These are phyloP conservation scores for Pyracantha coccinea DNA, from an alignment of 331 rosid genomes.

Conservation along the genomic window DNA sequence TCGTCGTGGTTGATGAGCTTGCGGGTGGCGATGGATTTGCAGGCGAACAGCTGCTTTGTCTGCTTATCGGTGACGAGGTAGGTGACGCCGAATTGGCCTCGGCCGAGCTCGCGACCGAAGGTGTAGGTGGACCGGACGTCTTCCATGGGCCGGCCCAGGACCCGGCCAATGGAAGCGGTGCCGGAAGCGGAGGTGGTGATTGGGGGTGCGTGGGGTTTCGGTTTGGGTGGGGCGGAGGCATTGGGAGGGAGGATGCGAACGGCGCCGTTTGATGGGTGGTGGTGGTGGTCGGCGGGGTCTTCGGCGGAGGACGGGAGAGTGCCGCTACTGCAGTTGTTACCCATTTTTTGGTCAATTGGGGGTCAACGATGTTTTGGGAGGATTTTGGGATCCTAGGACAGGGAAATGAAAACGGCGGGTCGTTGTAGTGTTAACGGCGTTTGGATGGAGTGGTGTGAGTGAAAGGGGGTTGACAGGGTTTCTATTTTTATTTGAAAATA, in stretches of 20 bases:
- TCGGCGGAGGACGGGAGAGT: conserved; percentile 5
- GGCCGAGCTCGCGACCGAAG: conserved; percentile 91
- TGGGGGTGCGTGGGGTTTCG: background rate
- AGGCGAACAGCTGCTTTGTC: conserved; percentile 71
- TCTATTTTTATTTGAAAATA: too few species aligned
- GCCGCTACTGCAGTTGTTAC: conserved; percentile 37
- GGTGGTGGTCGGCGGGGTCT: conserved; percentile 1
- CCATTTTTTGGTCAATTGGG: conserved; percentile 32
- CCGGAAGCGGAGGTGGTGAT: background rate
- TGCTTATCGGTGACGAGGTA: conserved; percentile 63
- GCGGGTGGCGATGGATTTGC: conserved; percentile 83
- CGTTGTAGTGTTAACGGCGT: background rate
- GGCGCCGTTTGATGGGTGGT: conserved; percentile 23
- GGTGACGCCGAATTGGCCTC: conserved; percentile 94
- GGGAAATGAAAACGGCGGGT: background rate
- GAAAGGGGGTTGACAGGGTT: too few species aligned
- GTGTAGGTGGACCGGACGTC: conserved; percentile 60
- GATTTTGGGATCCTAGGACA: background rate
- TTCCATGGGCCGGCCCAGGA: conserved; percentile 67
- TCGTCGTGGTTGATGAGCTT: conserved; percentile 67
- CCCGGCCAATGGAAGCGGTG: conserved; percentile 48
- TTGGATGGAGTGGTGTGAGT: background rate
- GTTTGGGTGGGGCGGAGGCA: conserved; percentile 9
- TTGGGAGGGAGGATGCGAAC: conserved; percentile 45
- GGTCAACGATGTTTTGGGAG: background rate